Evolutionary conservation across 371 early-diverging fungal species (phyloP).

Genomic region (Apophysomyces elegans): DNA sequence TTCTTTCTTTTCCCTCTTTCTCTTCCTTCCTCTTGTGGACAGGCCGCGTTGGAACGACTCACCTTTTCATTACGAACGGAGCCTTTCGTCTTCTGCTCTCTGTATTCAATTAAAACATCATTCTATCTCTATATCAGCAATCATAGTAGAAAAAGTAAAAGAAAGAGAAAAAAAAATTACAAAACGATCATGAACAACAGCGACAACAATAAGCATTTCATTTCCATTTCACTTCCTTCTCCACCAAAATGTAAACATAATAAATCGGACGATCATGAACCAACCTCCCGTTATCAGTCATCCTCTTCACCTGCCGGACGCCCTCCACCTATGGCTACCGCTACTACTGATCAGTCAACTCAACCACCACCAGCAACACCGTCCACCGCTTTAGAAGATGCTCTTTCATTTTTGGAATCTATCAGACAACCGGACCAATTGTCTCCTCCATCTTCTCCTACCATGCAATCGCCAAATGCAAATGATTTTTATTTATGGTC

Average conservation of each 20-base stretch:
- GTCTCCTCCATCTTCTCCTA: constrained; percentile 4
- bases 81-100: background rate
- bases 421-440: background rate
- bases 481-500: background rate
- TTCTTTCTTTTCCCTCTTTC: background rate
- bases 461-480: background rate
- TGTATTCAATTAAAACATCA: background rate
- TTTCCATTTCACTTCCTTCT: constrained; percentile 7
- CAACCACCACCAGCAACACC: constrained; percentile 2
- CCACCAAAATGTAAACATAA: constrained; percentile 9
- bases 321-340: background rate
- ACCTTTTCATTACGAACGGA: too few species aligned
- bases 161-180: background rate
- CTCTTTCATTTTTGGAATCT: background rate
- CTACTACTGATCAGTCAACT: background rate
- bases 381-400: background rate
- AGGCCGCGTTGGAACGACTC: background rate
- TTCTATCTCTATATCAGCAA: background rate
- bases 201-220: constrained; percentile 7
- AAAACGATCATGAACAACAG: constrained; percentile 5
- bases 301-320: constrained; percentile 5
- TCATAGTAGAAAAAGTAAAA: background rate
- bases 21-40: background rate
- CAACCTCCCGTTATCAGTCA: background rate
- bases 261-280: constrained; percentile 8